Conservation (phyloP, 2,329 filamentous ascomycete genomes). For the Scytalidium sp. region DNA sequence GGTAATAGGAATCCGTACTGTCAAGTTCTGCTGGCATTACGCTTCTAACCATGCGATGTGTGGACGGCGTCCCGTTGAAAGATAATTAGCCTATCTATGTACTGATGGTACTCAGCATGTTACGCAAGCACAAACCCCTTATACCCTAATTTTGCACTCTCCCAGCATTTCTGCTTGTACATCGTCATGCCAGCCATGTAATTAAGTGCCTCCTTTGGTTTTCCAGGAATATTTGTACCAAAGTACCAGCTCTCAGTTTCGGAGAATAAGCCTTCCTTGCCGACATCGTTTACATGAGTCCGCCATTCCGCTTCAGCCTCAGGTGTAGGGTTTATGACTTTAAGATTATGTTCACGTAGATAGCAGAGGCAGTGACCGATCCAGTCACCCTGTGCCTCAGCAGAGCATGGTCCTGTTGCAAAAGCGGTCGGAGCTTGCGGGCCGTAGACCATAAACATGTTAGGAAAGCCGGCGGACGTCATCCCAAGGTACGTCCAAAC, state of each 20-base stretch:
- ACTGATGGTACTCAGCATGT: no score
- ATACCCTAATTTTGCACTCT: no score
- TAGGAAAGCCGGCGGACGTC: slow-evolving; percentile 39
- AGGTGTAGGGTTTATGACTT: slow-evolving; percentile 28
- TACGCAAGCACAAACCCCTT: no score
- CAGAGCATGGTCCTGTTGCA: slow-evolving; percentile 36
- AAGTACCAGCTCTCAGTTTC: slow-evolving; percentile 36
- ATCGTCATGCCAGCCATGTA: slow-evolving; percentile 13
- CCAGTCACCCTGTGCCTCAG: slow-evolving; percentile 38
- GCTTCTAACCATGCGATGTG: no score
- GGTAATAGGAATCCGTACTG: no score
- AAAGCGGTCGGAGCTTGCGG: slow-evolving; percentile 37
- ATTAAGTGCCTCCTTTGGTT: slow-evolving; percentile 31
- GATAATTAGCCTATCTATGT: no score
- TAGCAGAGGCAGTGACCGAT: slow-evolving; percentile 30
- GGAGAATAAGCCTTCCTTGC: slow-evolving; percentile 29
- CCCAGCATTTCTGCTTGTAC: no score
- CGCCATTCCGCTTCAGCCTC: slow-evolving; percentile 31
- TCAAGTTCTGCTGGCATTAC: no score
- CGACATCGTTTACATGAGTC: slow-evolving; percentile 25
- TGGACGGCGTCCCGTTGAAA: no score
- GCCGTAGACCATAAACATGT: slow-evolving; percentile 44
- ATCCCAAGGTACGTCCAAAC: slow-evolving; percentile 36
- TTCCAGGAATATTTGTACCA: slow-evolving; percentile 39
- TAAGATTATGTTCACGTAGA: slow-evolving; percentile 25